Conservation (phyloP, 768 basidiomycete genomes). For the Russula virescens region DNA sequence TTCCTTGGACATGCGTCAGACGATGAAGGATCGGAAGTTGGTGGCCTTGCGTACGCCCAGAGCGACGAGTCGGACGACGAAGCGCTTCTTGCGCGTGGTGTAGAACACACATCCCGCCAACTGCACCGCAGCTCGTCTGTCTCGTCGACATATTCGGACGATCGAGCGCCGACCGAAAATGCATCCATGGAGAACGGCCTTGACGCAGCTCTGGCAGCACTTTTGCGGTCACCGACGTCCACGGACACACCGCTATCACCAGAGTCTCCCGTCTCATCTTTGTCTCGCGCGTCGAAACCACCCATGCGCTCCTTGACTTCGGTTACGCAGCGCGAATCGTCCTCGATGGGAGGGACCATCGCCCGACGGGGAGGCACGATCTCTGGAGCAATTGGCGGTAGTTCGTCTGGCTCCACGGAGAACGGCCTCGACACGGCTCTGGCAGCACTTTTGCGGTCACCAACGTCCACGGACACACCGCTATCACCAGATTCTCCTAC, state of each 20-base stretch:
- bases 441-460: slow-evolving; percentile 39
- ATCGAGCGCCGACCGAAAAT: slow-evolving; percentile 1
- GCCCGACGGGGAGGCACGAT: slow-evolving; percentile 27
- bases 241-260: slow-evolving; percentile 33
- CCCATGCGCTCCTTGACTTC: slow-evolving; percentile 52
- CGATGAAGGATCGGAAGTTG: slow-evolving; percentile 27
- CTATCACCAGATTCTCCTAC: slow-evolving; percentile 33
- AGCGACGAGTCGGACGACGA: slow-evolving; percentile 28
- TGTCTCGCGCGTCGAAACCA: slow-evolving; percentile 40
- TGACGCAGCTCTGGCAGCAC: slow-evolving; percentile 46
- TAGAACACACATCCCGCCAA: slow-evolving; percentile 25
- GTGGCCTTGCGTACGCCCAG: slow-evolving; percentile 37
- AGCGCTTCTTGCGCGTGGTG: slow-evolving; percentile 19
- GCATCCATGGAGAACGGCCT: slow-evolving; percentile 29
- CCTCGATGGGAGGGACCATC: slow-evolving; percentile 26
- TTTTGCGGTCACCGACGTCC: slow-evolving; percentile 30
- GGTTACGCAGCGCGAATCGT: slow-evolving; percentile 34
- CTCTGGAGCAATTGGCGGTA: slow-evolving; percentile 29
- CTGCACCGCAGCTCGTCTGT: slow-evolving; percentile 27
- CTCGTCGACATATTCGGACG: slow-evolving; percentile 28
- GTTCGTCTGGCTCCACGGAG: slow-evolving; percentile 15
- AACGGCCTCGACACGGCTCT: slow-evolving; percentile 40
- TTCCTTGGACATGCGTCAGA: not conserved
- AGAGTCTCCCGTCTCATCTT: slow-evolving; percentile 32
- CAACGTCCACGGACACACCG: slow-evolving; percentile 27